These are phyloP conservation scores for Vaccinium corymbosum DNA, from an alignment of 148 eudicot genomes.

Conservation along the genomic window DNA sequence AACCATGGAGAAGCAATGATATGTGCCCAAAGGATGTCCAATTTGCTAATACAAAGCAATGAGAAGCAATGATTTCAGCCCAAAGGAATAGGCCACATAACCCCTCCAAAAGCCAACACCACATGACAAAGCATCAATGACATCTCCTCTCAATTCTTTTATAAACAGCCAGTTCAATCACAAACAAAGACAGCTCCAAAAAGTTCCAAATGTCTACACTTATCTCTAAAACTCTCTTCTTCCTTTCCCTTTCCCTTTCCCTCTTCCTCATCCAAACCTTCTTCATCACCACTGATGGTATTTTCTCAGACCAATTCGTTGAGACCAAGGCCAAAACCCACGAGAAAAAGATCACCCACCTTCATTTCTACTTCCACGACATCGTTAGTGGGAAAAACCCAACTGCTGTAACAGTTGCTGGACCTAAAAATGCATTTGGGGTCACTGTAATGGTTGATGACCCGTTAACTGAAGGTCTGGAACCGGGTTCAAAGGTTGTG, in stretches of 20 bases:
- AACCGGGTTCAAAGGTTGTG: conserved; percentile 31
- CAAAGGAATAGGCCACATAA: conserved; percentile 4
- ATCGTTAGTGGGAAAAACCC: conserved; percentile 41
- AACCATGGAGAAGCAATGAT: neutral
- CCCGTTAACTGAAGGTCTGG: conserved; percentile 40
- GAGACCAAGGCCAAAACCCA: neutral
- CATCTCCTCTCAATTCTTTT: neutral
- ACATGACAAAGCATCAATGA: neutral
- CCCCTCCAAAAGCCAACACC: neutral
- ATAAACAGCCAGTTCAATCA: neutral
- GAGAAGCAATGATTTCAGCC: neutral
- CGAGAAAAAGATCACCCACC: conserved; percentile 28
- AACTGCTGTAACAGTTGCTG: conserved; percentile 39
- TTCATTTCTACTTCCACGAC: conserved; percentile 62
- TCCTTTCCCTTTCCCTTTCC: neutral
- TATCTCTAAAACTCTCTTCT: neutral
- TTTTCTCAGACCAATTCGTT: conserved; percentile 8
- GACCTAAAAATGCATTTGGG: conserved; percentile 37
- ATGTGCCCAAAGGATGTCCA: neutral
- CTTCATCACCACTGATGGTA: neutral
- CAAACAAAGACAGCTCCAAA: neutral
- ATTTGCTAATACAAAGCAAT: neutral
- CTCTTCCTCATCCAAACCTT: conserved; percentile 3
- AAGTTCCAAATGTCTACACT: conserved; percentile 7
- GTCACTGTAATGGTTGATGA: conserved; percentile 40